Evolutionary conservation across 495 filamentous ascomycete species (phyloP).

Genomic region (Neurospora tetrasperma): DNA sequence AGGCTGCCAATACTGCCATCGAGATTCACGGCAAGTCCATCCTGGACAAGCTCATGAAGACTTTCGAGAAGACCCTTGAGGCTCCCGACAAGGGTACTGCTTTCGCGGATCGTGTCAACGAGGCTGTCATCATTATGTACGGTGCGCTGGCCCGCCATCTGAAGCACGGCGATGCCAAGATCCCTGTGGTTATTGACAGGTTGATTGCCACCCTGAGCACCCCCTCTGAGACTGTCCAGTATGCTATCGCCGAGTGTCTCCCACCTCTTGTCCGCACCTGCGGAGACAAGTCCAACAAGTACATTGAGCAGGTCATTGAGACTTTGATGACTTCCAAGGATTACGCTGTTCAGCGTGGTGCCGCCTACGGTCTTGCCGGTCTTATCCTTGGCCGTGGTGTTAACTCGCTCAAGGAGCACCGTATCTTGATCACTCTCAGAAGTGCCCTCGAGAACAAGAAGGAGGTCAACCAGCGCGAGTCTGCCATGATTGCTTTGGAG

Average conservation of each 20-base stretch:
- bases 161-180: constrained; percentile 66
- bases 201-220: constrained; percentile 80
- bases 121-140: constrained; percentile 94
- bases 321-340: constrained; percentile 73
- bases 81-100: constrained; percentile 68
- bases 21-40: constrained; percentile 64
- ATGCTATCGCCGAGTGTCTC: constrained; percentile 86
- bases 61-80: constrained; percentile 76
- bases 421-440: constrained; percentile 69
- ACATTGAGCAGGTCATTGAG: constrained; percentile 70
- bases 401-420: constrained; percentile 69
- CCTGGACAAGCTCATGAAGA: constrained; percentile 83
- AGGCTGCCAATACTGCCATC: constrained; percentile 75
- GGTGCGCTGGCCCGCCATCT: constrained; percentile 86
- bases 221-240: constrained; percentile 94
- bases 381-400: constrained; percentile 80
- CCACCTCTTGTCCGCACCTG: constrained; percentile 79
- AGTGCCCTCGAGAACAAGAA: constrained; percentile 84
- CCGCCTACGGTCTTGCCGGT: constrained; percentile 89
- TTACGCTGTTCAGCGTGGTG: constrained; percentile 82
- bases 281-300: constrained; percentile 61
- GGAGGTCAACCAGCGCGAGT: constrained; percentile 77
- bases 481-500: constrained; percentile 82
- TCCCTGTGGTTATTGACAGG: constrained; percentile 75
- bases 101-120: constrained; percentile 76